Evolutionary conservation across 2,329 filamentous ascomycete species (phyloP).

Genomic region (Monosporascus sp.): DNA sequence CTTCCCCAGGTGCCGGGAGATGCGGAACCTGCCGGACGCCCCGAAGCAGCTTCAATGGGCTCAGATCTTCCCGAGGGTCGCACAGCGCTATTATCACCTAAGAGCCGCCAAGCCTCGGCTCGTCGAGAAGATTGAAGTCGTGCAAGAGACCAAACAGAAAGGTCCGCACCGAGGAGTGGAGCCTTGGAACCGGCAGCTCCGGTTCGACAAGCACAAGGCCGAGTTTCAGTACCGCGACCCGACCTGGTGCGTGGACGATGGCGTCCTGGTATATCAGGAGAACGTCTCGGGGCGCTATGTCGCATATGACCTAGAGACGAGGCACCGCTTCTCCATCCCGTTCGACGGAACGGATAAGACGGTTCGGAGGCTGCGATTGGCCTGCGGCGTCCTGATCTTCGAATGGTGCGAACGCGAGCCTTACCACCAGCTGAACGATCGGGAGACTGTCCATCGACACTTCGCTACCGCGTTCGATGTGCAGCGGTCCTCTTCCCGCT

Average conservation of each 20-base stretch:
- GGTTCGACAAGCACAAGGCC: constrained; percentile 33
- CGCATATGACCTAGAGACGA: constrained; percentile 45
- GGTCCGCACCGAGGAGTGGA: constrained; percentile 29
- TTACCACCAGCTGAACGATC: constrained; percentile 46
- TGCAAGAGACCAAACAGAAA: constrained; percentile 22
- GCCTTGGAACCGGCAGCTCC: constrained; percentile 41
- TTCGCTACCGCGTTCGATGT: constrained; percentile 57
- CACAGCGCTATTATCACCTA: constrained; percentile 51
- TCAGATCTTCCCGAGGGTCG: constrained; percentile 42
- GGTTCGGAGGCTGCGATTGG: constrained; percentile 50
- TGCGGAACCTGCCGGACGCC: constrained; percentile 25
- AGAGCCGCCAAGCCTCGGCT: constrained; percentile 40
- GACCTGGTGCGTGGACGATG: constrained; percentile 49
- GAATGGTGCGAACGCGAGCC: constrained; percentile 55
- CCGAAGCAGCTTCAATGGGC: constrained; percentile 31
- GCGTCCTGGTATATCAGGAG: constrained; percentile 49
- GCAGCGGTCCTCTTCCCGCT: constrained; percentile 7
- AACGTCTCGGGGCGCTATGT: constrained; percentile 28
- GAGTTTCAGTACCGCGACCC: constrained; percentile 42
- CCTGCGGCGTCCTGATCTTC: constrained; percentile 51
- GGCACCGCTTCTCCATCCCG: constrained; percentile 39
- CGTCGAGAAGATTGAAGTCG: constrained; percentile 39
- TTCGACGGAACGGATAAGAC: constrained; percentile 46
- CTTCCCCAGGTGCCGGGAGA: constrained; percentile 50
- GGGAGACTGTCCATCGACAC: constrained; percentile 49